These are phyloP conservation scores for Skeletonema costatum DNA, from an alignment of 108 stramenopile genomes.

Conservation along the genomic window DNA sequence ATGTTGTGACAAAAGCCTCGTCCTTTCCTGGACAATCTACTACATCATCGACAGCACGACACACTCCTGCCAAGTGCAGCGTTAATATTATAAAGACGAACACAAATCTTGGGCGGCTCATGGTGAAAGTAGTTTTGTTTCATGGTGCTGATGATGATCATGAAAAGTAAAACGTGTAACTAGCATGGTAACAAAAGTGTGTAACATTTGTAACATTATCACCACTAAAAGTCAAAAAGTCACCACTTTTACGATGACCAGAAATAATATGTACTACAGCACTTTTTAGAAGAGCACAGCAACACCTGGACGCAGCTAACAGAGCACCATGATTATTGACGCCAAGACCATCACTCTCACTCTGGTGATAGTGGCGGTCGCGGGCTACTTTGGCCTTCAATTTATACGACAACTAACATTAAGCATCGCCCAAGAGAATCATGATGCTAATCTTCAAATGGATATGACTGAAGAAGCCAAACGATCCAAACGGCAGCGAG, in stretches of 20 bases:
- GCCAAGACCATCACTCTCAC: conserved; percentile 69
- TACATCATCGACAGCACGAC: background rate
- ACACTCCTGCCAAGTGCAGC: background rate
- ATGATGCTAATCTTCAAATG: conserved; percentile 71
- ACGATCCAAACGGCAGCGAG: conserved; percentile 62
- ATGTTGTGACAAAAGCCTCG: conserved; percentile 41
- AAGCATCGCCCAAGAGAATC: conserved; percentile 84
- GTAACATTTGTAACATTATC: no score
- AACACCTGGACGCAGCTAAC: no score
- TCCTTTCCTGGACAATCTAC: conserved; percentile 29
- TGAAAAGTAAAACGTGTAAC: no score
- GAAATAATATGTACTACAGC: no score
- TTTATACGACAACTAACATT: conserved; percentile 75
- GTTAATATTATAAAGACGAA: background rate
- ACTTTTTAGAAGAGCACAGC: no score
- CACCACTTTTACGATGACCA: no score
- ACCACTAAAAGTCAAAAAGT: no score
- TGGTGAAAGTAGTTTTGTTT: background rate
- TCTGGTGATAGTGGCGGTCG: conserved; percentile 57
- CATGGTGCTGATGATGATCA: no score
- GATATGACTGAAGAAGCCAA: conserved; percentile 71
- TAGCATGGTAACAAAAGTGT: no score
- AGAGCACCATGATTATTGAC: conserved; percentile 75
- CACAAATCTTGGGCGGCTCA: background rate
- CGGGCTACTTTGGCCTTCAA: conserved; percentile 55